These are phyloP conservation scores for Diophrys sp. DNA, from an alignment of 73 alveolate genomes.

Conservation along the genomic window DNA sequence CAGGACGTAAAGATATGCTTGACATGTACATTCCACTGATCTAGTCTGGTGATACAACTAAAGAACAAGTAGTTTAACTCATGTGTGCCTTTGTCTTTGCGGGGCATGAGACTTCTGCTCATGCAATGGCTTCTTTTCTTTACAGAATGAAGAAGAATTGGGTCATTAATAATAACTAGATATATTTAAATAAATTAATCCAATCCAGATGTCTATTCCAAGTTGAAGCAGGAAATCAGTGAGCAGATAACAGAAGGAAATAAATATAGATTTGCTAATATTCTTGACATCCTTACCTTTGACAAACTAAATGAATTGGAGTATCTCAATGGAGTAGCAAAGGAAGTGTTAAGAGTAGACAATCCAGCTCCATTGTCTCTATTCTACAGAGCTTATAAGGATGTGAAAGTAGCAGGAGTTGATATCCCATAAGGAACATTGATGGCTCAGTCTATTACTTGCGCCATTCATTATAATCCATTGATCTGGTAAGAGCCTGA, in stretches of 20 bases:
- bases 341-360: conserved; percentile 3
- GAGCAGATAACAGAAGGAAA: neutral
- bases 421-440: neutral
- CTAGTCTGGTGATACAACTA: neutral
- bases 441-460: neutral
- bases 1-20: neutral
- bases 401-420: neutral
- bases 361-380: neutral
- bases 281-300: neutral
- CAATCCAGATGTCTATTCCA: conserved; percentile 4
- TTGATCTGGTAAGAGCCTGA: conserved; percentile 5
- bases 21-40: neutral
- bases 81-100: neutral
- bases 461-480: conserved; percentile 5
- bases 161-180: no score
- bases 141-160: neutral
- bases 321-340: neutral
- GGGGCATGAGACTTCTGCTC: conserved; percentile 9
- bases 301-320: conserved; percentile 2
- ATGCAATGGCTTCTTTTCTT: neutral
- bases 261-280: neutral
- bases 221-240: neutral
- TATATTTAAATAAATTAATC: no score
- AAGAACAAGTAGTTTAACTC: neutral
- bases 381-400: neutral